Evolutionary conservation across 306 rosid genomes (phyloP), one percentile per base, ranked within the genome.

Genomic region (Rosa rugosa): DNA sequence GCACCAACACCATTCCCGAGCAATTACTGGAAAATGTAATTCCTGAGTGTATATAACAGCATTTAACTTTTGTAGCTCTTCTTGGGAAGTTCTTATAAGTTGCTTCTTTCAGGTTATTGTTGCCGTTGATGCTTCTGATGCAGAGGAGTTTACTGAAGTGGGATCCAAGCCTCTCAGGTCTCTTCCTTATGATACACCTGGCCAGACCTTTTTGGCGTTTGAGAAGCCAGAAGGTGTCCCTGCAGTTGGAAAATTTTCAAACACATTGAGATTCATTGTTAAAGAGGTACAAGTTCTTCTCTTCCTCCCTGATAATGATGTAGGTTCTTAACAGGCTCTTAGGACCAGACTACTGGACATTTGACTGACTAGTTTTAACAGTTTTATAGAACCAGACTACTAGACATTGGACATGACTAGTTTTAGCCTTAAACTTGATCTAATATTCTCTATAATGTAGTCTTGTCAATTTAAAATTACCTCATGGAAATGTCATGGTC

Each of bases 151-250:
- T 80, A 74, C 91, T 20, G 92, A 93, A 87, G 87, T 83, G 45
- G 76, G 84, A 84, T 80, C 97, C 77, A 95, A 86, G 89, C 91
- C 96, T 80, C 94, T 95, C 73, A 87, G 91, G 71, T 85, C 99
- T 73, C 98, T 95, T 84, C 99, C 98, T 73, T 93, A 93, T 76
- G 98, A 95, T 84, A 87, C 98, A 69, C 98, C 99, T 74, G 97
- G 94, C 40, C 97, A 91, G 83, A 91, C 87, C 70, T 95, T 90
- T 75, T 90, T 93, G 89, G 96, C 94, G 60, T 93, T 93, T 85
- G 96, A 93, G 89, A 95, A 89, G 83, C 97, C 97, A 20, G 94
- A 87, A 86, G 98, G 96, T 75, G 81, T 87, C 69, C 84, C 92
- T 69, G 84, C 88, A 2, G 88, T 83, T 77, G 99, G 99, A 77